phyloP scores from a whole-genome alignment of 768 basidiomycete species.

The Cystoderma amianthinum region DNA sequence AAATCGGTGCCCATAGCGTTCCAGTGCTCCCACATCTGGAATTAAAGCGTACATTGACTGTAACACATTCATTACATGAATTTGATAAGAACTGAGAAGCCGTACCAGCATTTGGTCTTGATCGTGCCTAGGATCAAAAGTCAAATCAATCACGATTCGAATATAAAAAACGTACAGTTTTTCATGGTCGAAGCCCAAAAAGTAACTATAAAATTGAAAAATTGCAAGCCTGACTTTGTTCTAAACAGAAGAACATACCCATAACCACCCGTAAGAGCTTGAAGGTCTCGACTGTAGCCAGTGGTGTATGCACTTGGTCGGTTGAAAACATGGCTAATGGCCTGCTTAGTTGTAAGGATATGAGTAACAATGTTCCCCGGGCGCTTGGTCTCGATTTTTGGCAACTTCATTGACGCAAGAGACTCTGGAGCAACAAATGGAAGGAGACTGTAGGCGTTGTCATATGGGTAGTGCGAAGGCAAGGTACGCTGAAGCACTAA shows the following conservation, averaged over 20 bases:
- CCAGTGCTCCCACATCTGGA: conserved; percentile 8
- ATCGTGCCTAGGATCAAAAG: conserved; percentile 9
- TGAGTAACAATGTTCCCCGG: conserved; percentile 7
- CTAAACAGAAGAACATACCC: conserved; percentile 9
- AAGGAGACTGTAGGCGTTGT: conserved; percentile 16
- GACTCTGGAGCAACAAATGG: conserved; percentile 10
- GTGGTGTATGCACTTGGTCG: conserved; percentile 8
- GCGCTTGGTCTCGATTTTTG: conserved; percentile 5
- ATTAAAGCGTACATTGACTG: conserved; percentile 13
- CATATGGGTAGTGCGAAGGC: conserved; percentile 12
- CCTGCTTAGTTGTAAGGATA: conserved; percentile 6
- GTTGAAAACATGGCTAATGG: conserved; percentile 13
- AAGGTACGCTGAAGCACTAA: conserved; percentile 17
- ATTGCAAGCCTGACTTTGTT: too few relatives aligned
- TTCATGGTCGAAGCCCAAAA: conserved; percentile 13
- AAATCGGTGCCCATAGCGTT: conserved; percentile 12
- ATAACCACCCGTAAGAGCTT: conserved; percentile 12
- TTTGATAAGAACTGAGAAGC: neutral
- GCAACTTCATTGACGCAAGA: neutral
- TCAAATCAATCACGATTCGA: neutral
- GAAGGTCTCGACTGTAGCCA: conserved; percentile 8
- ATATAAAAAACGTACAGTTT: conserved; percentile 6
- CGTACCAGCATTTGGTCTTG: conserved; percentile 13
- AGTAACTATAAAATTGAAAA: too few relatives aligned
- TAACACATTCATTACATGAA: neutral